Evolutionary conservation across 2,329 filamentous ascomycete species (phyloP).

Genomic region (Talaromyces verruculosus): DNA sequence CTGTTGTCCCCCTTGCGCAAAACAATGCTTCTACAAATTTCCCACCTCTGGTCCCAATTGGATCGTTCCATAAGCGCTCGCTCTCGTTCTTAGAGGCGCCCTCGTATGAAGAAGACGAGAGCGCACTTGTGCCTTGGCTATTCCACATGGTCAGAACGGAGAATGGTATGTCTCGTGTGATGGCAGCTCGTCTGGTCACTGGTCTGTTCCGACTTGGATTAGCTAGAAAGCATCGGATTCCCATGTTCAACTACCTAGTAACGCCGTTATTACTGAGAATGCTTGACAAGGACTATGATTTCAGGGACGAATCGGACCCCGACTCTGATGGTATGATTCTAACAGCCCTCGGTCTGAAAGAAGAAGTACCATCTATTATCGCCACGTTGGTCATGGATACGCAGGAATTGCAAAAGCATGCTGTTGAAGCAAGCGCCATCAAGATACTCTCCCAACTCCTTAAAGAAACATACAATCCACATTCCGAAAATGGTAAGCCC

Average conservation of each 20-base stretch:
- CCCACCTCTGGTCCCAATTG: conserved; percentile 53
- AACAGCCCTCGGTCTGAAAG: conserved; percentile 57
- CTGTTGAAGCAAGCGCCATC: conserved; percentile 68
- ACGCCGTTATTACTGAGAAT: conserved; percentile 69
- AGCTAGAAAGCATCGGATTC: conserved; percentile 63
- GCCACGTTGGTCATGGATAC: conserved; percentile 77
- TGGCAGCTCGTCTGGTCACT: conserved; percentile 68
- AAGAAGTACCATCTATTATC: conserved; percentile 72
- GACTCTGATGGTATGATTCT: conserved; percentile 41
- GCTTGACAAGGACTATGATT: conserved; percentile 56
- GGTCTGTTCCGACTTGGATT: conserved; percentile 68
- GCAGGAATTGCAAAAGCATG: conserved; percentile 75
- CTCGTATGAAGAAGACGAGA: conserved; percentile 63
- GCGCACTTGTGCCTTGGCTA: conserved; percentile 71
- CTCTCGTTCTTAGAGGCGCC: conserved; percentile 40
- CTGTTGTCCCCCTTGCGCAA: conserved; percentile 45
- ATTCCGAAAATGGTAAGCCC: conserved; percentile 49
- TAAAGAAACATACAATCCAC: conserved; percentile 65
- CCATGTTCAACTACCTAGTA: conserved; percentile 64
- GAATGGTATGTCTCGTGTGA: conserved; percentile 60
- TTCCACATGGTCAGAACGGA: conserved; percentile 62
- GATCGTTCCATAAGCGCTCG: conserved; percentile 37
- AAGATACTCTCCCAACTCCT: conserved; percentile 63
- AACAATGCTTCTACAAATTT: conserved; percentile 47
- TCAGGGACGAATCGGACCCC: conserved; percentile 42